Base-by-base conservation (phyloP, 441 rosid genomes). In the Pelargonium australe region DNA sequence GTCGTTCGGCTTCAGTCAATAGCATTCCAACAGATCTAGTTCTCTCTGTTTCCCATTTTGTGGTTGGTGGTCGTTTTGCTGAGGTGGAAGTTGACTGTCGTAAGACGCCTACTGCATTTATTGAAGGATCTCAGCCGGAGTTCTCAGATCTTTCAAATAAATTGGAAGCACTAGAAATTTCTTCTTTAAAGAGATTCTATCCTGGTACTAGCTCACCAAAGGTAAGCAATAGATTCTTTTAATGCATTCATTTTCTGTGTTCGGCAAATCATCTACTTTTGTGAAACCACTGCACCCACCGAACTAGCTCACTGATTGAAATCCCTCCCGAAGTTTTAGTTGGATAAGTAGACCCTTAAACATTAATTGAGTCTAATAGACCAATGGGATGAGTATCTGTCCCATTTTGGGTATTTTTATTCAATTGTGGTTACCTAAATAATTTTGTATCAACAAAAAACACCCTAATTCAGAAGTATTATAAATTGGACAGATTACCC, bases 111-210 rank as follows among this genome's bases (percentile, higher is more conserved):
- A 63, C 53, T 12, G 45, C 51, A 69, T 57, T 14, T 13, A 70
- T 28, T 70, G 40, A 62, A 28, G 75, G 73, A 12, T 72, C 66
- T 58, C 47, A 45, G 8, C 79, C 7, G 57, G 65, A 55, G 51
- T 23, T 67, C 28, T 47, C 73, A 1, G 70, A 49, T 70, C 68
- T 51, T 68, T 71, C 79, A 67, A 73, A 75, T 47, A 72, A 67
- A 68, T 70, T 74, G 23, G 75, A 80, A 28, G 10, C 53, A 69
- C 68, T 77, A 64, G 78, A 70, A 60, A 70, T 68, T 68, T 78
- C 81, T 60, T 70, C 76, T 17, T 25, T 53, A 8, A 71, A 72
- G 61, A 72, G 67, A 57, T 72, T 67, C 7, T 69, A 43, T 70
- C 45, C 61, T 63, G 76, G 72, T 44, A 65, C 66, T 23, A 64